Base-by-base conservation (phyloP, 2,329 filamentous ascomycete species). In the Fusarium pseudograminearum region DNA sequence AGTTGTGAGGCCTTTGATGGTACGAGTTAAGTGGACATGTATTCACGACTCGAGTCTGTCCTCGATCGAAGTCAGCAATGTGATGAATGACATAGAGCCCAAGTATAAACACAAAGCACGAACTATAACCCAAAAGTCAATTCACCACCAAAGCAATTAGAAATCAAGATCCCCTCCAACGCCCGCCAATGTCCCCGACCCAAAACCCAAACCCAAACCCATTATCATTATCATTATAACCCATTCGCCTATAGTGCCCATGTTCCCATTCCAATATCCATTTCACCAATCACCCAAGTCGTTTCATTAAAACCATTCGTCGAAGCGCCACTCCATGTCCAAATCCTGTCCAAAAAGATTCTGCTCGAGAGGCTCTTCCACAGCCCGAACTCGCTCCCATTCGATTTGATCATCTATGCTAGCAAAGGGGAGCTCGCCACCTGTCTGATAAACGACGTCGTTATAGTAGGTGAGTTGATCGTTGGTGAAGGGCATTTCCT, bases 181-280 rank as follows among this genome's bases (percentile, higher is more conserved):
- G 33, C 36, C 47, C 18, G 36, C 26, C 22, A n/a, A 30, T 16
- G 20, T 28, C 24, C 45, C 31, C 30, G 20, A 41, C 45, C 33
- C 16, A 15, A 65, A 40, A 5, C 18, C 44, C 15, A 33, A 34
- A 8, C 5, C 15, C 38, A 44, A 31, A 11, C 20, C 26, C 24
- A 51, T 22, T 5, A 7, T 48, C 20, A 38, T 38, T 38, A 20
- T n/a, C 36, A 40, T 40, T 22, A 28, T 38, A 59, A 26, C 45
- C 62, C 44, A 33, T 42, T 42, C 16, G 51, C 45, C 61, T 48
- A 26, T 52, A 18, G 38, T 59, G 14, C 33, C 14, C 45, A 20
- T 38, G 5, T 16, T 34, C 24, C 28, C 30, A 34, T 52, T 42
- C 46, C 47, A 26, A 16, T 6, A 15, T 42, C 36, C 10, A 31